A percentile compares a stretch with the other conserved stretches of the same genome.
phyloP scores from a whole-genome alignment of 2,329 filamentous ascomycete genomes.

The Fonsecaea nubica region DNA sequence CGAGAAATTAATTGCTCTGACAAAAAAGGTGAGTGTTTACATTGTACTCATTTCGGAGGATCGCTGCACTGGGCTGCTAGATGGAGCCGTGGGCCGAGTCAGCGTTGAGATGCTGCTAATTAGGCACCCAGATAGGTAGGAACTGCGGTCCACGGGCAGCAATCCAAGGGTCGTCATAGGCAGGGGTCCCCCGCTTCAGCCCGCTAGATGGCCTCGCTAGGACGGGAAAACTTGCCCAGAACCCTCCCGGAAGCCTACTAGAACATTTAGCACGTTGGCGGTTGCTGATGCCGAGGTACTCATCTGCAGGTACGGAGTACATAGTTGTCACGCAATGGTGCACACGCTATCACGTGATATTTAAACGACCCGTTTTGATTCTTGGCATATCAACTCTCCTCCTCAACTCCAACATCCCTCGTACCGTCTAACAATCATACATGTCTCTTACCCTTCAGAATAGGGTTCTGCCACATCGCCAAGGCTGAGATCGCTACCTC shows the following conservation, averaged over 20 bases:
- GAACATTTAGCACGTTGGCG: conserved; percentile 3
- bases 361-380: not conserved
- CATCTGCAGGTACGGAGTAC: not conserved
- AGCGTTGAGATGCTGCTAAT: not conserved
- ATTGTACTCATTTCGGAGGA: conserved; percentile 7
- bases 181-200: conserved; percentile 3
- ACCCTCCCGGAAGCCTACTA: conserved; percentile 8
- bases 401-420: not conserved
- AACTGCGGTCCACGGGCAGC: not conserved
- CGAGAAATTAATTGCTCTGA: conserved; percentile 8
- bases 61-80: not conserved
- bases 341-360: conserved; percentile 4
- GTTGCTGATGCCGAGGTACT: not conserved
- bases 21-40: conserved; percentile 3
- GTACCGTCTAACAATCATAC: not conserved
- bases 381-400: not conserved
- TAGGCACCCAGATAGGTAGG: no score
- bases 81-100: not conserved
- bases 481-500: not conserved
- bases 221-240: conserved; percentile 11
- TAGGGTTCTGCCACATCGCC: not conserved
- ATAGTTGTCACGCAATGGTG: not conserved
- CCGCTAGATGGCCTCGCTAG: not conserved
- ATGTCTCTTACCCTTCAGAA: not conserved
- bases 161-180: not conserved